Percentiles rank a stretch among this genome's conserved stretches.
Conservation (phyloP, 169 alveolate species). For the Ichthyophthirius multifiliis region DNA sequence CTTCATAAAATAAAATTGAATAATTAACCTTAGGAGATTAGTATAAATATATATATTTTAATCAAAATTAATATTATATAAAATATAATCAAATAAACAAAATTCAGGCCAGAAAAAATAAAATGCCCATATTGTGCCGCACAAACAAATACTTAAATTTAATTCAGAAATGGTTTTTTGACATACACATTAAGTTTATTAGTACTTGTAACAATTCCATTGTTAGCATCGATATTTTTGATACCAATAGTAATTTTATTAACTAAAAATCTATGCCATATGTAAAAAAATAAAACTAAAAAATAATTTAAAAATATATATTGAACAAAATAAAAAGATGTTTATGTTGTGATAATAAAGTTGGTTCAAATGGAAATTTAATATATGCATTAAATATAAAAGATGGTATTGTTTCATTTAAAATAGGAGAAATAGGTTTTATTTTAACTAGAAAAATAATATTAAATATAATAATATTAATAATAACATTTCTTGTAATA, state of each 20-base stretch:
- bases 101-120: background rate
- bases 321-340: background rate
- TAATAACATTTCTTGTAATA: too few species aligned
- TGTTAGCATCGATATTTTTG: background rate
- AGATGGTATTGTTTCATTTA: background rate
- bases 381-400: background rate
- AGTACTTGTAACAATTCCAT: background rate
- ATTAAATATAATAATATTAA: background rate
- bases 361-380: background rate
- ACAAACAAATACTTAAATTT: background rate
- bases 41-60: background rate
- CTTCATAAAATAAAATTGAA: background rate
- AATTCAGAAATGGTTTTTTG: background rate
- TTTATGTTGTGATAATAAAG: background rate
- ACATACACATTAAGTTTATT: background rate
- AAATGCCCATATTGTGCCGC: background rate
- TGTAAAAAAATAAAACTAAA: background rate
- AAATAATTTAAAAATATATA: background rate
- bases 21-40: background rate
- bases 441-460: background rate
- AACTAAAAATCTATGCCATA: background rate
- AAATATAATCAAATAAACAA: background rate
- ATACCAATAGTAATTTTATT: background rate
- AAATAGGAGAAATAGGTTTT: background rate
- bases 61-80: too few species aligned